phyloP scores from a whole-genome alignment of 495 filamentous ascomycete species.

The Baudoinia panamericana region DNA sequence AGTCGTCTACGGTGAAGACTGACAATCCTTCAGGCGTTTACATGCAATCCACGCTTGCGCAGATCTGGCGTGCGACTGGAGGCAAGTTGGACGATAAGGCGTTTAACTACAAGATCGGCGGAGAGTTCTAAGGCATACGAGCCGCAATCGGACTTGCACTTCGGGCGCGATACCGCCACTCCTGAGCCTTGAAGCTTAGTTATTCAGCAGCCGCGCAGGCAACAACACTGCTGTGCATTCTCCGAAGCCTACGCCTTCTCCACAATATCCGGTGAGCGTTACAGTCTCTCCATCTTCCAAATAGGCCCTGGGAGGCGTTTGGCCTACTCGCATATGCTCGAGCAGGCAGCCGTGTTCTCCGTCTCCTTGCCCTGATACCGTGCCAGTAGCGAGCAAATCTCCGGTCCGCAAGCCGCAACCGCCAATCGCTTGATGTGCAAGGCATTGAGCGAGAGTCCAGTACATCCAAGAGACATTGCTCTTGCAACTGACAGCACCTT shows the following conservation, averaged over 20 bases:
- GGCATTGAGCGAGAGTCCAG: slow-evolving; percentile 22
- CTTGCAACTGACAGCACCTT: slow-evolving; percentile 2
- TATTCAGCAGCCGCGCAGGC: too few relatives aligned
- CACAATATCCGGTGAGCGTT: slow-evolving; percentile 11
- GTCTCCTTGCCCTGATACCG: slow-evolving; percentile 16
- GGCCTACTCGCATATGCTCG: slow-evolving; percentile 10
- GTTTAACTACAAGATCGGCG: slow-evolving; percentile 39
- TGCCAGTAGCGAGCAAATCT: slow-evolving; percentile 23
- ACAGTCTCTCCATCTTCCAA: slow-evolving; percentile 18
- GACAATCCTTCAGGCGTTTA: slow-evolving; percentile 3
- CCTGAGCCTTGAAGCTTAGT: not conserved
- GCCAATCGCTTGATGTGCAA: slow-evolving; percentile 24
- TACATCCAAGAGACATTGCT: slow-evolving; percentile 20
- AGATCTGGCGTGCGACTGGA: slow-evolving; percentile 34
- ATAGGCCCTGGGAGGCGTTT: slow-evolving; percentile 6
- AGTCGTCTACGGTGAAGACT: too few relatives aligned
- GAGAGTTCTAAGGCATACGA: slow-evolving; percentile 32
- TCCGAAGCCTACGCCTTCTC: slow-evolving; percentile 17
- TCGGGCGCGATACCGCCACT: not conserved
- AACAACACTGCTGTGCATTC: slow-evolving; percentile 14
- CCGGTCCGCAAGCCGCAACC: slow-evolving; percentile 21
- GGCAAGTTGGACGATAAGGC: slow-evolving; percentile 34
- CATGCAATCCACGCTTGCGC: slow-evolving; percentile 26
- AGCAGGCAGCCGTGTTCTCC: slow-evolving; percentile 22
- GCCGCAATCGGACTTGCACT: not conserved